Base-by-base conservation (phyloP, 2,329 filamentous ascomycete genomes). In the Xylaria sp. region DNA sequence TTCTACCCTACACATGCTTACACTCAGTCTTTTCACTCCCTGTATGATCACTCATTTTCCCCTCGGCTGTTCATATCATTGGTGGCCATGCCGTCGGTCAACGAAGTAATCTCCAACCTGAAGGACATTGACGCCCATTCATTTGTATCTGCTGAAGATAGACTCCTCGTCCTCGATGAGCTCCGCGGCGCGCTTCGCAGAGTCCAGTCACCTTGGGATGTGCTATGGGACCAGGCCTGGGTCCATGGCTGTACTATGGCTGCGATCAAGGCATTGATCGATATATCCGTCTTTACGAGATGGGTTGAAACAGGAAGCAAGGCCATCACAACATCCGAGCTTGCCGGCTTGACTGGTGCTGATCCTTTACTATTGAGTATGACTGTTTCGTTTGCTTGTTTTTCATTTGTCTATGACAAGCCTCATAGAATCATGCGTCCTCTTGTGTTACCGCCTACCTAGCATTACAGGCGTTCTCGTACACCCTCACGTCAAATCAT, bases 171-270 rank as follows among this genome's bases (percentile, higher is more conserved):
- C 10, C 1, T 37, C 5, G 52, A 56, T 15, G 54, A 13, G 20
- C 32, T 56, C 7, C 54, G n/a, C n/a, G 6, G 12, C 9, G 10
- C 34, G n/a, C n/a, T 56, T 7, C 54, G 20, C 18, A 20, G 34
- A 41, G 7, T 41, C 20, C 54, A 56, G n/a, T 23, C 34, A 15
- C 54, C 54, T 7, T 56, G 54, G 54, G 54, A 56, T 25, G 15
- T 20, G 13, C 18, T 34, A 15, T 56, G n/a, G n/a, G 54, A 39
- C 5, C 54, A 56, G 0, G 54, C 34, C 10, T 56, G 54, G 54
- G 34, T 56, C 1, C 34, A 25, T 25, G 54, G 18, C 25, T 25
- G 4, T 6, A 56, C 54, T 25, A 41, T 39, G n/a, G 54, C 34
- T 13, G 54, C 54, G 8, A 41, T 56, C 12, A 23, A 20, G 13